phyloP scores from a whole-genome alignment of 2,329 filamentous ascomycete species.

The Colletotrichum neosansevieriae region DNA sequence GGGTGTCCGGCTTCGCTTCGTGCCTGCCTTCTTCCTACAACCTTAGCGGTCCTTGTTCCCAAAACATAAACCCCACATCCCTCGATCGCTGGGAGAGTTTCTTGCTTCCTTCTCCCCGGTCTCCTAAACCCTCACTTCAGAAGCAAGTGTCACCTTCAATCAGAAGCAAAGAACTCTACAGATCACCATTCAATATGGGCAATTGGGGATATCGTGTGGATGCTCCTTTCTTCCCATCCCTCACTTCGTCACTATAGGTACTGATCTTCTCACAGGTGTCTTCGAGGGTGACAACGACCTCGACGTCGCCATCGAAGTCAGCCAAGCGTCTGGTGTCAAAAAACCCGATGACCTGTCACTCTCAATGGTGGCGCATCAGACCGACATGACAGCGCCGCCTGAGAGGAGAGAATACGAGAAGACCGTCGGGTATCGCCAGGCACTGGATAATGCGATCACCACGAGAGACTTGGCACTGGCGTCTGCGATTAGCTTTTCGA shows the following conservation, averaged over 20 bases:
- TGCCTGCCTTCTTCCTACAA: no score
- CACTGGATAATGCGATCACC: background rate
- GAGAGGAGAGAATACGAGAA: background rate
- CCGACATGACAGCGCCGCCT: slow-evolving; percentile 4
- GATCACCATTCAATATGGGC: slow-evolving; percentile 1
- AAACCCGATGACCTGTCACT: background rate
- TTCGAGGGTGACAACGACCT: slow-evolving; percentile 3
- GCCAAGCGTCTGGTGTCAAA: background rate
- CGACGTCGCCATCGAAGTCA: background rate
- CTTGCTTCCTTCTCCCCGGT: no score
- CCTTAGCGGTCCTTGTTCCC: no score
- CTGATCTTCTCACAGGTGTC: background rate
- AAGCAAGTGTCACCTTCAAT: background rate
- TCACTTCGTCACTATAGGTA: background rate
- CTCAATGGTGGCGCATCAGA: background rate
- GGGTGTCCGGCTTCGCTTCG: no score
- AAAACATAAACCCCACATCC: no score
- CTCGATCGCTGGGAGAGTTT: no score
- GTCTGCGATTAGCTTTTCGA: slow-evolving; percentile 8
- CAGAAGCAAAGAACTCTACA: background rate
- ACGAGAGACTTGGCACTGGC: background rate
- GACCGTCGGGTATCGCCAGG: background rate
- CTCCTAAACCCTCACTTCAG: background rate
- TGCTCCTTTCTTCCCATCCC: background rate
- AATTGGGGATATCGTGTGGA: slow-evolving; percentile 8